Evolutionary conservation across 2,329 filamentous ascomycete genomes (phyloP).

Genomic region (Aspergillus novoparasiticus): DNA sequence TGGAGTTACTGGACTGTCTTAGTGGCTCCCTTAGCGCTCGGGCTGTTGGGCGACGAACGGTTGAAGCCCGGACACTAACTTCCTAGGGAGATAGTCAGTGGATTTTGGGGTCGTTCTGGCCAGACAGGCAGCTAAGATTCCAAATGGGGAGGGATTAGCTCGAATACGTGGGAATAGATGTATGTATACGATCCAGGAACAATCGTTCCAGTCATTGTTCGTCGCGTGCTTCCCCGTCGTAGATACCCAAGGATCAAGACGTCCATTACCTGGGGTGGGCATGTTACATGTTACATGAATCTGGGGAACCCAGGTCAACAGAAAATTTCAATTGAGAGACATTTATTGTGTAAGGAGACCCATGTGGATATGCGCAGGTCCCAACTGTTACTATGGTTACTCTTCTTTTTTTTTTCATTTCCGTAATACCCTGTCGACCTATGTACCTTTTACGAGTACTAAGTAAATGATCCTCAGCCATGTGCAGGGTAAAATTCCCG

Average conservation of each 20-base stretch:
- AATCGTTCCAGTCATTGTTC: background rate
- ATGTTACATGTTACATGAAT: background rate
- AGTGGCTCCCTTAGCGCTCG: conserved; percentile 15
- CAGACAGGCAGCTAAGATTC: conserved; percentile 5
- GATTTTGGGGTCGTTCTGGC: conserved; percentile 9
- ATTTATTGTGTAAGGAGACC: conserved; percentile 7
- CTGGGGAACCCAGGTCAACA: background rate
- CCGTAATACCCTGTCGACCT: background rate
- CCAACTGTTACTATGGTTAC: conserved; percentile 10
- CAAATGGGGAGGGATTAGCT: background rate
- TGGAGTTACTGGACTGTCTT: conserved; percentile 13
- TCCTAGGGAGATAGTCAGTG: background rate
- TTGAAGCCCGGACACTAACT: conserved; percentile 11
- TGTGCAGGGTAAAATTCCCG: background rate
- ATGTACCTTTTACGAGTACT: background rate
- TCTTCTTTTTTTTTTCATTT: background rate
- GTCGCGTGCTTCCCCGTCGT: background rate
- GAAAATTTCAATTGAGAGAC: background rate
- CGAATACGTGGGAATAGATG: background rate
- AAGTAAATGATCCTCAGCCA: background rate
- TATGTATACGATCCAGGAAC: background rate
- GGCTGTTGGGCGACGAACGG: conserved; percentile 15
- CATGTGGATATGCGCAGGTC: conserved; percentile 1
- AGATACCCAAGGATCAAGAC: background rate
- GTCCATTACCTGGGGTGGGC: background rate